phyloP scores from a whole-genome alignment of 306 rosid species.

The Clitoria ternatea region DNA sequence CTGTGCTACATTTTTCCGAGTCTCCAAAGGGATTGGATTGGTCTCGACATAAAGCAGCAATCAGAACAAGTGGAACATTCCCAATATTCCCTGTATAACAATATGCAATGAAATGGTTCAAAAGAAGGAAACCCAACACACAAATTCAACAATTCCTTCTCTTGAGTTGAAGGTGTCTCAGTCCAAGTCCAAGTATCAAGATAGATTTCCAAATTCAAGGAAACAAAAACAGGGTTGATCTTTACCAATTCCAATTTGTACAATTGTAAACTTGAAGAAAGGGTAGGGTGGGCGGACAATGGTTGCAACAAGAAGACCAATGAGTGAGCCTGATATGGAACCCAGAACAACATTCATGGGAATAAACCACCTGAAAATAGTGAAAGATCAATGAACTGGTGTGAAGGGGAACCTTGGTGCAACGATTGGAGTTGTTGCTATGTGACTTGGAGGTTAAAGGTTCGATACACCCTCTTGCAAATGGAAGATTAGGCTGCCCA shows the following conservation, averaged over 20 bases:
- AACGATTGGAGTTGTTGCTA: no score
- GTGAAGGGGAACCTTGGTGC: no score
- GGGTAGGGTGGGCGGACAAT: constrained; percentile 87
- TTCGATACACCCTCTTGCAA: no score
- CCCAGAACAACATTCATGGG: constrained; percentile 76
- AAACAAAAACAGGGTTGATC: constrained; percentile 3
- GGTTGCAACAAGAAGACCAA: constrained; percentile 71
- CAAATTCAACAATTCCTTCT: constrained; percentile 1
- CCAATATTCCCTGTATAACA: constrained; percentile 87
- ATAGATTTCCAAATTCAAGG: neutral
- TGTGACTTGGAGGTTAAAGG: no score
- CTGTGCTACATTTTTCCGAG: constrained; percentile 59
- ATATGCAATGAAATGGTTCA: neutral
- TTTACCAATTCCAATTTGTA: constrained; percentile 92
- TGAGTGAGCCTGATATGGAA: constrained; percentile 70
- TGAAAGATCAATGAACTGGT: neutral
- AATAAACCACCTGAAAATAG: constrained; percentile 91
- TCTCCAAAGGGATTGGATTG: constrained; percentile 82
- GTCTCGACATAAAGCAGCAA: constrained; percentile 89
- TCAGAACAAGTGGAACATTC: constrained; percentile 92
- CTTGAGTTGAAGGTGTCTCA: neutral
- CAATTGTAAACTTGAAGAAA: constrained; percentile 82
- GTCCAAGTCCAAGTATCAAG: neutral
- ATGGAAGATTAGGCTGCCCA: no score
- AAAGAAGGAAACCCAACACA: constrained; percentile 14